Evolutionary conservation across 2,329 filamentous ascomycete species (phyloP), one percentile per base, ranked within the genome.

Genomic region (Xylariomycetidae sp.): DNA sequence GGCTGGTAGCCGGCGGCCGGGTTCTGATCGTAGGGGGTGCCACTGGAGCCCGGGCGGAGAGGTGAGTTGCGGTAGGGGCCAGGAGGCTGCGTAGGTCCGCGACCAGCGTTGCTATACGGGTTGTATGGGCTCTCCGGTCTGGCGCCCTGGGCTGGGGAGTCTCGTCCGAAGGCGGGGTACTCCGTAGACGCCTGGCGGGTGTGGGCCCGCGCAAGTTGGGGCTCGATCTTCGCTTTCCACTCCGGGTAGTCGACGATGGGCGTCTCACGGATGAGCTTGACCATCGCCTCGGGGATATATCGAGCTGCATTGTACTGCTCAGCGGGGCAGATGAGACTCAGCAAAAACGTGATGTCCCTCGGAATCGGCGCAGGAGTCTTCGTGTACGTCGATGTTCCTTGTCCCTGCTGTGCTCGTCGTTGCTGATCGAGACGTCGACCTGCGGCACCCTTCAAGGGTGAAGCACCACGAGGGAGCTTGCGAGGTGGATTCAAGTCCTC

Each of bases 391-490:
- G 52, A 52, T 27, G 52, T 48, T 10, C 60, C 58, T 42, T 68
- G 66, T n/a, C n/a, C n/a, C n/a, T n/a, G n/a, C n/a, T n/a, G n/a
- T n/a, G n/a, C n/a, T 10, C 79, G 70, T 32, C 77, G 73, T 54
- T 86, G 80, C 54, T 92, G 84, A 50, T 92, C 86, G 15, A 93
- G 70, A 22, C 89, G 81, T 35, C 89, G 81, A 17, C 87, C 86
- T 23, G 90, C 87, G 1, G 86, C 85, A 10, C 87, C 87, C 57
- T 96, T 98, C 23, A 96, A 71, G 0, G 93, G 92, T 5, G 90
- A 96, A 36, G 85, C 88, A n/a, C 83, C 89, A 27, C 93, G 79
- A 30, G 82, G 76, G 32, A 95, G 73, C 58, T 96, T 95, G 47
- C 89, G 85, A 1, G 88, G 86, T 14, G 85, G 82, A 45, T 78